Evolutionary conservation across 148 eudicot species (phyloP), one percentile per base, ranked within the genome.

Genomic region (Pharnaceum exiguum): DNA sequence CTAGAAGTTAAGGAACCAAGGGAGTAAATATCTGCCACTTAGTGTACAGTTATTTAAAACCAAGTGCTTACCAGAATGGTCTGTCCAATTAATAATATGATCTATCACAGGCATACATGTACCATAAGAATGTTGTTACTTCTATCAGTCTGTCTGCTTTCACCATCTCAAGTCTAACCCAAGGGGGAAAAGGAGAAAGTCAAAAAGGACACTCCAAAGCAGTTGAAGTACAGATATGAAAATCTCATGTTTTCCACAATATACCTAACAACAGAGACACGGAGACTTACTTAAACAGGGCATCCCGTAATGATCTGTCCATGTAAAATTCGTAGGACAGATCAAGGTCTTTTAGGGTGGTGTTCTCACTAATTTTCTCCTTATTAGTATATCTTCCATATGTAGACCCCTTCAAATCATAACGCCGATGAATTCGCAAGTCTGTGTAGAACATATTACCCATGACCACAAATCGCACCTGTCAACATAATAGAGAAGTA

Each of bases 361-460:
- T 70, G 51, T 77, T 77, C 61, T 81, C 79, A 21, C 72, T 64
- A 21, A 85, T 76, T 55, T 73, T 60, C 28, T 79, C 90, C 71
- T 75, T 75, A 54, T 78, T 64, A 37, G 99, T 88, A 55, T 31
- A 70, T 71, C 99, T 80, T 62, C 99, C 99, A 36, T 73, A 72
- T 48, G 66, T 47, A 25, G 99, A 93, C 31, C 99, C 99, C 70
- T 93, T 93, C 79, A 93, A 69, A 71, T 93, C 96, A 70, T 79
- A 93, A 36, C 96, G 90, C 38, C 76, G 82, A 73, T 93, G 99
- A 68, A 93, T 88, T 33, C 80, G 78, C 70, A 93, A 68, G 70
- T 85, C 99, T 31, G 96, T 93, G 72, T 76, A 81, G 68, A 93
- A 88, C 96, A 93, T 88, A 60, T 93, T 93, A 42, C 98, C 98